Evolutionary conservation across 2,329 filamentous ascomycete species (phyloP).

Genomic region (Ceratocystis lukuohia): DNA sequence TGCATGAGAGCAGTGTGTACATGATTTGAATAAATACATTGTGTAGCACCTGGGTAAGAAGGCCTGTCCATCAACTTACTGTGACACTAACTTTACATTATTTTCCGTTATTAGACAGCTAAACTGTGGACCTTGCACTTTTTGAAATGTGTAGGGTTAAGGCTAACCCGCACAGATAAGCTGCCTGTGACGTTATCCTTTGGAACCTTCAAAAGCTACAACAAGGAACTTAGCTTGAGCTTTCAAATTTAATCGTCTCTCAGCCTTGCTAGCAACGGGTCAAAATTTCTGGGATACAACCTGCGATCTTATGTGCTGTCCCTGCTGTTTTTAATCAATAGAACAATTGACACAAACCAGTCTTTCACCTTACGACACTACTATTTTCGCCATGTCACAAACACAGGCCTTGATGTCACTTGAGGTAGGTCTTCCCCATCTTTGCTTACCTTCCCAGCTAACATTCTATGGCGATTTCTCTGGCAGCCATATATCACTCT

Average conservation of each 20-base stretch:
- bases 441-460: background rate
- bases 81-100: background rate
- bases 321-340: too few species aligned
- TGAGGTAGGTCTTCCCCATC: slow-evolving; percentile 35
- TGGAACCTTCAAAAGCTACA: background rate
- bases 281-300: too few species aligned
- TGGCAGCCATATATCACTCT: slow-evolving; percentile 78
- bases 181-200: background rate
- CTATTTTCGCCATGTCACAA: slow-evolving; percentile 50
- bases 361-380: background rate
- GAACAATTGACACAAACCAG: background rate
- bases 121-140: too few species aligned
- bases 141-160: too few species aligned
- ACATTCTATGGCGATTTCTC: slow-evolving; percentile 21
- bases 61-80: background rate
- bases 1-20: background rate
- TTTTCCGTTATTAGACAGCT: too few species aligned
- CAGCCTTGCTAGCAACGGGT: background rate
- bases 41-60: background rate
- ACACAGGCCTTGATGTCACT: slow-evolving; percentile 51
- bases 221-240: background rate
- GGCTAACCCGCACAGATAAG: too few species aligned
- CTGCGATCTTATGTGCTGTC: too few species aligned
- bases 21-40: too few species aligned
- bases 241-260: background rate